Conservation (phyloP, 2,329 filamentous ascomycete genomes). For the Ascosphaera pollenicola region DNA sequence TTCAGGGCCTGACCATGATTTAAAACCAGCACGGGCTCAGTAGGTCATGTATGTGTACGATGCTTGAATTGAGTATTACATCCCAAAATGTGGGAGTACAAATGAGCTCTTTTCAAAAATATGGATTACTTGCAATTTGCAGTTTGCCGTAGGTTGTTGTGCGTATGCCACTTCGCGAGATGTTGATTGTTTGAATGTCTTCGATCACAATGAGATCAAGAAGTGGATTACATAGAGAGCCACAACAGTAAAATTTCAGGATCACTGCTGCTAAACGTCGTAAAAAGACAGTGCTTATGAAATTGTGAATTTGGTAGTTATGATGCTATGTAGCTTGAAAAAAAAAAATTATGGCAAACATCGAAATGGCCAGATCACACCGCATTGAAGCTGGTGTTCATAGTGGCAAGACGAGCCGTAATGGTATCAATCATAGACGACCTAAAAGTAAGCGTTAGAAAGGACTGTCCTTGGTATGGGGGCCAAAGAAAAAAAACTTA, state of each 20-base stretch:
- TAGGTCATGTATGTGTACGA: no score
- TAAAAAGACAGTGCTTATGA: not conserved
- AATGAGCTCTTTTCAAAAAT: not conserved
- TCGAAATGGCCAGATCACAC: not conserved
- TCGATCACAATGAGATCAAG: no score
- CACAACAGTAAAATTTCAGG: not conserved
- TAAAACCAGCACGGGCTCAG: no score
- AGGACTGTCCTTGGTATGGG: not conserved
- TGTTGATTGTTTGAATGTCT: no score
- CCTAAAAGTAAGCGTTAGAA: constrained; percentile 7
- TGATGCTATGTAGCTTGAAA: no score
- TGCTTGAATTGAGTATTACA: not conserved
- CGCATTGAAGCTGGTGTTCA: constrained; percentile 14
- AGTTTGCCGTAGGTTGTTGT: no score
- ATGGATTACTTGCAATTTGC: no score
- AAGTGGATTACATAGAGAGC: not conserved
- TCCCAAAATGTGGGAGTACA: not conserved
- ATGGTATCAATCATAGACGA: constrained; percentile 23
- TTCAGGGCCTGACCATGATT: no score
- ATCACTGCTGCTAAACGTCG: not conserved
- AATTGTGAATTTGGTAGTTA: no score
- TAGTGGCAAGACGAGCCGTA: constrained; percentile 18
- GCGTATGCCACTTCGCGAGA: no score
- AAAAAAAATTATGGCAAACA: not conserved
- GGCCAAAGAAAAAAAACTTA: constrained; percentile 8